Percentiles rank a stretch among this genome's conserved stretches.
phyloP scores from a whole-genome alignment of 768 basidiomycete species.

The Leccinum boreale region DNA sequence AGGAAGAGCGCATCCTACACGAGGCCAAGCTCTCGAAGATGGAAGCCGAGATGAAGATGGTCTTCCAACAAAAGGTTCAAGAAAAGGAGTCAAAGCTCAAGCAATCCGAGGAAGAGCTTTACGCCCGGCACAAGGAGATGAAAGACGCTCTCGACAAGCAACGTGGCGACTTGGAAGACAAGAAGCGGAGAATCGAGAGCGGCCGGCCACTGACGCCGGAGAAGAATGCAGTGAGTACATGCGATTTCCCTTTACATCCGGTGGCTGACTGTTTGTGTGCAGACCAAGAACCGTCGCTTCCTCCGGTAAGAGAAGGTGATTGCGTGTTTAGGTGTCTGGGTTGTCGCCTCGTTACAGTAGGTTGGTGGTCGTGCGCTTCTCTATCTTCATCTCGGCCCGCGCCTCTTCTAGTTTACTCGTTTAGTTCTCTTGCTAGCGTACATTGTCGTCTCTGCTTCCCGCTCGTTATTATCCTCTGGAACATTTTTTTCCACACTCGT shows the following conservation, averaged over 20 bases:
- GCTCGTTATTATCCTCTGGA: constrained; percentile 36
- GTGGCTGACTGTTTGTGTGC: constrained; percentile 10
- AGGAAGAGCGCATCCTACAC: constrained; percentile 94
- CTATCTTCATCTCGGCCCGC: constrained; percentile 25
- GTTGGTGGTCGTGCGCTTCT: constrained; percentile 26
- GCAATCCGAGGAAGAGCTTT: constrained; percentile 98
- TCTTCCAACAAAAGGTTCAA: constrained; percentile 99
- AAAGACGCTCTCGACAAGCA: constrained; percentile 99
- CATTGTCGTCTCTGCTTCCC: constrained; percentile 35
- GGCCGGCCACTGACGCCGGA: constrained; percentile 95
- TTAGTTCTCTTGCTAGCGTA: constrained; percentile 42
- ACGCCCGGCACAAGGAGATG: constrained; percentile 99
- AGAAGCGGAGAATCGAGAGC: constrained; percentile 93
- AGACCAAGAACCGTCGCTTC: constrained; percentile 38
- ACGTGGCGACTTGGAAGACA: constrained; percentile 92
- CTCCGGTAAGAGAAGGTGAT: constrained; percentile 26
- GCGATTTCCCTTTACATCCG: not conserved
- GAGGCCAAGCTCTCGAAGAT: constrained; percentile 98
- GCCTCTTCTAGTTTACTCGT: constrained; percentile 37
- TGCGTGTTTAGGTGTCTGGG: constrained; percentile 11
- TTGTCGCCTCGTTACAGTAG: constrained; percentile 30
- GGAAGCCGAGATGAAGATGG: constrained; percentile 99
- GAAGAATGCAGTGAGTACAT: constrained; percentile 70
- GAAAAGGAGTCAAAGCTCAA: constrained; percentile 99
- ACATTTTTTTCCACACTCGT: constrained; percentile 51